These are phyloP conservation scores for Marchantia paleacea DNA, from an alignment of 225 moss, liverwort and hornwort genomes.

Conservation along the genomic window DNA sequence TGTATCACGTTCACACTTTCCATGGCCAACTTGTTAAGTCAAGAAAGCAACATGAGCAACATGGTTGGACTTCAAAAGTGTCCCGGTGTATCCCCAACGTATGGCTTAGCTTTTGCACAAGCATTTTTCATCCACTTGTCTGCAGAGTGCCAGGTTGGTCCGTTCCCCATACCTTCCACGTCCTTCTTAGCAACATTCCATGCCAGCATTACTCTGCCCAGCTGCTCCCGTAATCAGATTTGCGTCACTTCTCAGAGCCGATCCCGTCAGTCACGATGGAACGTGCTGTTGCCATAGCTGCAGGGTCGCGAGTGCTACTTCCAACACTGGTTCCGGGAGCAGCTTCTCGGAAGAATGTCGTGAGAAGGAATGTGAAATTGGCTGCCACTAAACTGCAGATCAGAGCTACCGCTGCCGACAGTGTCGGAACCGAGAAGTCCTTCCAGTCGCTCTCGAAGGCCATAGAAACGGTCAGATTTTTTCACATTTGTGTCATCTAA, in stretches of 20 bases:
- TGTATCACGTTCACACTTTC: no score
- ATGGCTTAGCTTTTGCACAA: conserved; percentile 1
- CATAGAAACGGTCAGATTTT: conserved; percentile 22
- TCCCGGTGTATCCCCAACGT: background rate
- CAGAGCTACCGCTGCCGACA: conserved; percentile 32
- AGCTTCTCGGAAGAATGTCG: background rate
- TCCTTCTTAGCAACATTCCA: background rate
- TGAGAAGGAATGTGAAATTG: background rate
- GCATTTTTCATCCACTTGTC: background rate
- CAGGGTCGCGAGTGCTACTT: conserved; percentile 2
- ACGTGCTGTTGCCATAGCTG: conserved; percentile 14
- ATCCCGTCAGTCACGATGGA: background rate
- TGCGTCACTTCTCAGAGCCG: background rate
- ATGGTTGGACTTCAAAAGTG: background rate
- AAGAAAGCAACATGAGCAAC: no score
- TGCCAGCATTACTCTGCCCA: background rate
- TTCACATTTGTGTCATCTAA: background rate
- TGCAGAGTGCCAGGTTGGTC: background rate
- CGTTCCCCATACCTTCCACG: no score
- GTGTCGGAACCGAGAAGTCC: conserved; percentile 26
- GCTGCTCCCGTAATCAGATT: background rate
- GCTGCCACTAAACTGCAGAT: background rate
- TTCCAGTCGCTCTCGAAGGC: conserved; percentile 34
- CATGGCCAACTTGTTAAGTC: no score
- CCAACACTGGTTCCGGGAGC: background rate